Percentiles rank a stretch among this genome's conserved stretches.
Conservation (phyloP, 2,329 filamentous ascomycete genomes). For the Dactylella cylindrospora region DNA sequence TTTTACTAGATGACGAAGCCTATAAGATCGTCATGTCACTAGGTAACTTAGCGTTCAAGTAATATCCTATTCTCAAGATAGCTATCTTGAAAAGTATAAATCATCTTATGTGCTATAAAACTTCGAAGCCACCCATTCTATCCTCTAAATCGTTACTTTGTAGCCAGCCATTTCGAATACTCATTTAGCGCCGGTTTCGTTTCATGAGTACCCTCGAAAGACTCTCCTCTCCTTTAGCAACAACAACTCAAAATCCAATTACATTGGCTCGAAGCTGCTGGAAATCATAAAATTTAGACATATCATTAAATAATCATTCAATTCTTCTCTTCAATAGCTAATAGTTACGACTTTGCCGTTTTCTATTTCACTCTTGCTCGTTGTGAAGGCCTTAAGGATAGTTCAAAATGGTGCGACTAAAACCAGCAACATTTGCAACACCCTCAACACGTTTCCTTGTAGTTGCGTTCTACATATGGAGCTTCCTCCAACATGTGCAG, state of each 20-base stretch:
- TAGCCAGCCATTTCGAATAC: background rate
- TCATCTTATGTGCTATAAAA: background rate
- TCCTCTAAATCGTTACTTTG: background rate
- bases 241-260: no score
- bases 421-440: slow-evolving; percentile 26
- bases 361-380: background rate
- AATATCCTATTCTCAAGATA: slow-evolving; percentile 1
- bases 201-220: slow-evolving; percentile 14
- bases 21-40: slow-evolving; percentile 3
- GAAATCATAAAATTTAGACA: background rate
- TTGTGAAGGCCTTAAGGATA: no score
- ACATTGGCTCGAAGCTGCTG: background rate
- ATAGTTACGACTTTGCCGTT: background rate
- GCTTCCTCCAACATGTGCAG: slow-evolving; percentile 9
- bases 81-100: no score
- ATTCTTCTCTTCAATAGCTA: no score
- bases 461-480: background rate
- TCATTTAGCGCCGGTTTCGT: slow-evolving; percentile 32
- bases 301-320: no score
- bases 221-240: slow-evolving; percentile 9
- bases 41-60: no score
- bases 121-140: background rate
- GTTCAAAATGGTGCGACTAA: slow-evolving; percentile 10
- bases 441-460: slow-evolving; percentile 31
- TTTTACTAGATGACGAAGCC: slow-evolving; percentile 28